Evolutionary conservation across 2,329 filamentous ascomycete species (phyloP).

Genomic region (Aaosphaeria pasadenensis): DNA sequence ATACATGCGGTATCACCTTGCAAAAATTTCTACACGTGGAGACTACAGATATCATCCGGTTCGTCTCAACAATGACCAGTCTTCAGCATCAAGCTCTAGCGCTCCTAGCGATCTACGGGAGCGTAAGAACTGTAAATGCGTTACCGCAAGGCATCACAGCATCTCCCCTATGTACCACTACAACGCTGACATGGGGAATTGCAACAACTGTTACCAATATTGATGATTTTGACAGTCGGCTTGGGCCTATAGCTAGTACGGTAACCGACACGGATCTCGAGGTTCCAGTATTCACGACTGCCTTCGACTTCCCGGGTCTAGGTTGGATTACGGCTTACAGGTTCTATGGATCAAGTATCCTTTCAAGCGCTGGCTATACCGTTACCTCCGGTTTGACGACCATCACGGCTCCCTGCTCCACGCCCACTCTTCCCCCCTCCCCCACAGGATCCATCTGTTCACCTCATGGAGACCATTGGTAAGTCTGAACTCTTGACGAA

Average conservation of each 20-base stretch:
- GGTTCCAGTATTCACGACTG: background rate
- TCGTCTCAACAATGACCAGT: background rate
- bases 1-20: background rate
- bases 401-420: background rate
- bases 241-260: background rate
- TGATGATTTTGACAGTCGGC: background rate
- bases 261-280: background rate
- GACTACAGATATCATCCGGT: background rate
- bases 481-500: background rate
- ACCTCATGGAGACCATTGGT: background rate
- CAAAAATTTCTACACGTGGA: background rate
- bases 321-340: background rate
- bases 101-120: background rate
- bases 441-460: background rate
- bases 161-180: background rate
- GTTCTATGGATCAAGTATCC: background rate
- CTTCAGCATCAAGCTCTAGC: background rate
- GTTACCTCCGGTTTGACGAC: background rate
- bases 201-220: background rate
- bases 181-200: background rate
- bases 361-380: background rate
- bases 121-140: background rate
- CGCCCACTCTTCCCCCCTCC: background rate
- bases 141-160: background rate
- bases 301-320: background rate